These are phyloP conservation scores for Daldinia vernicosa DNA, from an alignment of 495 filamentous ascomycete genomes.

Conservation along the genomic window DNA sequence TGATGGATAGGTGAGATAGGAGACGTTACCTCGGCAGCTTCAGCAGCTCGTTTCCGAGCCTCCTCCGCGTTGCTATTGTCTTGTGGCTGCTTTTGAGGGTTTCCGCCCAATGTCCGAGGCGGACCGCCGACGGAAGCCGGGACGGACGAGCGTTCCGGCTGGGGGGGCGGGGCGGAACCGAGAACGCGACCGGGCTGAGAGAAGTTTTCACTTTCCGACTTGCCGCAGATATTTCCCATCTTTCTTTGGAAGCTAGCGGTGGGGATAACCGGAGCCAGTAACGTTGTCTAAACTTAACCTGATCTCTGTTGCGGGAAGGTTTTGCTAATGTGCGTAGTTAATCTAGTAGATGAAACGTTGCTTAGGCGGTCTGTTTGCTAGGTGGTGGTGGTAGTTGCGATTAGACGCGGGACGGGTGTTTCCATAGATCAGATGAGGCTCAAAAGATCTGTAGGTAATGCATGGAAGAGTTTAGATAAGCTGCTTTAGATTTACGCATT, in stretches of 20 bases:
- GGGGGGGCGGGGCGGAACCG: conserved; percentile 54
- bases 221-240: conserved; percentile 82
- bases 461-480: conserved; percentile 31
- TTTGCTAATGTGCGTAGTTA: background rate
- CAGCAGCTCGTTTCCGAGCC: conserved; percentile 67
- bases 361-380: conserved; percentile 11
- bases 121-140: conserved; percentile 58
- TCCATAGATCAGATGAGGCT: conserved; percentile 27
- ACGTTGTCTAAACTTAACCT: conserved; percentile 11
- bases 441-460: conserved; percentile 24
- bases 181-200: conserved; percentile 71
- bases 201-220: conserved; percentile 68
- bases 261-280: conserved; percentile 1
- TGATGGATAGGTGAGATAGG: background rate
- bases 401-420: background rate
- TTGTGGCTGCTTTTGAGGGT: conserved; percentile 12
- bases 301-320: background rate
- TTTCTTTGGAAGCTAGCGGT: conserved; percentile 24
- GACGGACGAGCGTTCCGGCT: conserved; percentile 48
- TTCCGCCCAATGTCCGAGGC: conserved; percentile 64
- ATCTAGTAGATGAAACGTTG: background rate
- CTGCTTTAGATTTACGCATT: conserved; percentile 10
- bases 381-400: background rate
- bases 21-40: conserved; percentile 70
- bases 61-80: conserved; percentile 51